phyloP scores from a whole-genome alignment of 139 green algal genomes.

The Haematococcus sp. region DNA sequence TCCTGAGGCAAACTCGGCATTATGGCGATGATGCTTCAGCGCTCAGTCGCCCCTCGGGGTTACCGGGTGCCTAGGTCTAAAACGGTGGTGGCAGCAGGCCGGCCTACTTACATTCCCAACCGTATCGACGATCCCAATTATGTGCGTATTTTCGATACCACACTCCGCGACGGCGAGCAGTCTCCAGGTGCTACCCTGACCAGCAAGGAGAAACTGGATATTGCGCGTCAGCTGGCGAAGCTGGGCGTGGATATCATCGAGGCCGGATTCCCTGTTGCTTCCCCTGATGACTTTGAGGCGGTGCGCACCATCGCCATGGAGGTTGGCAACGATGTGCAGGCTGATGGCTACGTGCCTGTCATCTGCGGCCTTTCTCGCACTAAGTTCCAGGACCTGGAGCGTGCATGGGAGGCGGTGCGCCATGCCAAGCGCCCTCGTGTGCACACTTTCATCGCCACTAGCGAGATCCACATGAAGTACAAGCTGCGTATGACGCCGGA shows the following conservation, averaged over 20 bases:
- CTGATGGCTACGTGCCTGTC: conserved; percentile 93
- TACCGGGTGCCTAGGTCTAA: not conserved
- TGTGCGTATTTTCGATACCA: conserved; percentile 99
- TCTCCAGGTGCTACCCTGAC: conserved; percentile 93
- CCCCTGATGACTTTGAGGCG: conserved; percentile 96
- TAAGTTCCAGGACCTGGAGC: conserved; percentile 75
- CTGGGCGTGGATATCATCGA: conserved; percentile 99
- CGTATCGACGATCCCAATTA: conserved; percentile 91
- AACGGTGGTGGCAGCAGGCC: not conserved
- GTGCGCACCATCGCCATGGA: conserved; percentile 88
- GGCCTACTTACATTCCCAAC: conserved; percentile 75
- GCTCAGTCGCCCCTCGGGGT: not conserved
- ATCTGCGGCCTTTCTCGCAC: conserved; percentile 96
- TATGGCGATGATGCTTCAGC: not conserved
- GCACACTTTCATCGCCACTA: conserved; percentile 98
- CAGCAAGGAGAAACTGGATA: conserved; percentile 96
- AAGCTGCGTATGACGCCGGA: conserved; percentile 87
- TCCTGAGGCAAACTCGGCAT: no score
- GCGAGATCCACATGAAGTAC: conserved; percentile 96
- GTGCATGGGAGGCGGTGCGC: conserved; percentile 87
- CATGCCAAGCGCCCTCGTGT: conserved; percentile 86
- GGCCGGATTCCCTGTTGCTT: conserved; percentile 95
- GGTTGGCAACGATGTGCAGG: conserved; percentile 79
- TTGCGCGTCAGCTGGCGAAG: conserved; percentile 89
- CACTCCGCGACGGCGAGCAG: conserved; percentile 96